Base-by-base conservation (phyloP, 345 rosid species). In the Salix koriyanagi region DNA sequence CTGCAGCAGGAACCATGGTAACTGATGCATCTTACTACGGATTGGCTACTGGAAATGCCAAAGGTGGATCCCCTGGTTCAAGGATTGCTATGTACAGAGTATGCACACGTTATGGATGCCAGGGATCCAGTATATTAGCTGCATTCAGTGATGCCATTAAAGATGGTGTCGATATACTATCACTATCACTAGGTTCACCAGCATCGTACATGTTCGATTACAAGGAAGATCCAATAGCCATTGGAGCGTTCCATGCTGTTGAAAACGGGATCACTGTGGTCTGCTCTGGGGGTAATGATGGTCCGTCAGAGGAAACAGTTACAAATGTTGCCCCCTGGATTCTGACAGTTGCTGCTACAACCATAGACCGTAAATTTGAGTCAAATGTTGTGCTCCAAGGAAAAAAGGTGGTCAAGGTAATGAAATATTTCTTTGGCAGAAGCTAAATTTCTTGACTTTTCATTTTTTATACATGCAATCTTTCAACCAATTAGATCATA, bases 201-300 rank as follows among this genome's bases (percentile, higher is more conserved):
- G 69, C 90, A 2, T 67, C 79, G 23, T 28, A 72, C 19, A 41
- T 10, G 11, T 79, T 84, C 1, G 86, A 84, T 7, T 9, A 88
- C 11, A 73, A 39, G 37, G 60, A 48, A 1, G 98, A 94, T 81
- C 91, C 95, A 18, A 87, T 92, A 15, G 91, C 97, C 66, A 86
- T 94, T 4, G 98, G 98, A 79, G 81, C 97, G 0, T 94, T 91
- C 74, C 97, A 92, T 50, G 97, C 98, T 0, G 83, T 84, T 69
- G 87, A 92, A 56, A 83, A 86, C 42, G 92, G 95, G 72, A 94
- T 94, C 67, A 69, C 81, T 2, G 97, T 91, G 77, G 88, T 92
- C 48, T 90, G 95, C 81, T 91, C 98, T 1, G 97, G 94, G 0
- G 98, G 98, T n/a, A 94, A 94, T 54, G 88, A 82, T 37, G 98